Evolutionary conservation across 768 basidiomycete species (phyloP).

Genomic region (Lactifluus volemus): DNA sequence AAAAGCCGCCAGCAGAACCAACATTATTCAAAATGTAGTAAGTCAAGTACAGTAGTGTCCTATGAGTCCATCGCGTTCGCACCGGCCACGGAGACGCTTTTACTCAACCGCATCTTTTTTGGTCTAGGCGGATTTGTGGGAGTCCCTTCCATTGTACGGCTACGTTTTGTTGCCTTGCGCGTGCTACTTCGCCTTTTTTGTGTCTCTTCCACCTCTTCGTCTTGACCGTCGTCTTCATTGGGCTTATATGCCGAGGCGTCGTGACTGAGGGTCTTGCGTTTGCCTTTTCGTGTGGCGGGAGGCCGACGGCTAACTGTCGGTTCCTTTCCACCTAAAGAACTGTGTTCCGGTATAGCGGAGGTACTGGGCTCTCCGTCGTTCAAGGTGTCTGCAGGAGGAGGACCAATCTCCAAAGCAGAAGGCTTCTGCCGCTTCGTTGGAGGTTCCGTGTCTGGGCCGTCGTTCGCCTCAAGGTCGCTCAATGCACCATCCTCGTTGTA

Average conservation of each 20-base stretch:
- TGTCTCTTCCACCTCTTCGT: constrained; percentile 6
- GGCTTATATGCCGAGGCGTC: constrained; percentile 20
- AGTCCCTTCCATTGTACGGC: constrained; percentile 14
- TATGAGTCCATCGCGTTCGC: constrained; percentile 4
- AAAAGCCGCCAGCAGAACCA: too few species aligned
- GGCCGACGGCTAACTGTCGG: neutral
- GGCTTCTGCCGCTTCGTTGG: constrained; percentile 3
- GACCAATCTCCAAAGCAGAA: neutral
- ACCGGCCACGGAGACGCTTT: constrained; percentile 10
- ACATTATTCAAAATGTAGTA: too few species aligned
- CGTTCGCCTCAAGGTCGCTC: constrained; percentile 2
- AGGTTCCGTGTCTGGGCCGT: neutral
- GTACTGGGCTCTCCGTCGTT: neutral
- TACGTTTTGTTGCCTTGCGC: constrained; percentile 14
- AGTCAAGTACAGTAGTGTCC: neutral
- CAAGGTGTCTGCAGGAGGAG: neutral
- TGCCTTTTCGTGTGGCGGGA: constrained; percentile 12
- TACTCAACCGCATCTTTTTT: constrained; percentile 16
- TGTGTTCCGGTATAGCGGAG: neutral
- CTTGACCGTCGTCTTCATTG: constrained; percentile 6
- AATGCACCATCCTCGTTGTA: neutral
- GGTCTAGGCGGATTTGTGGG: constrained; percentile 5
- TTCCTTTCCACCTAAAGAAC: neutral
- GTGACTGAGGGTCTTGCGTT: constrained; percentile 12
- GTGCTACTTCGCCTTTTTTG: constrained; percentile 1